Percentiles rank a stretch among this genome's conserved stretches.
Evolutionary conservation across 495 filamentous ascomycete genomes (phyloP).

Genomic region (Xylaria acuta): DNA sequence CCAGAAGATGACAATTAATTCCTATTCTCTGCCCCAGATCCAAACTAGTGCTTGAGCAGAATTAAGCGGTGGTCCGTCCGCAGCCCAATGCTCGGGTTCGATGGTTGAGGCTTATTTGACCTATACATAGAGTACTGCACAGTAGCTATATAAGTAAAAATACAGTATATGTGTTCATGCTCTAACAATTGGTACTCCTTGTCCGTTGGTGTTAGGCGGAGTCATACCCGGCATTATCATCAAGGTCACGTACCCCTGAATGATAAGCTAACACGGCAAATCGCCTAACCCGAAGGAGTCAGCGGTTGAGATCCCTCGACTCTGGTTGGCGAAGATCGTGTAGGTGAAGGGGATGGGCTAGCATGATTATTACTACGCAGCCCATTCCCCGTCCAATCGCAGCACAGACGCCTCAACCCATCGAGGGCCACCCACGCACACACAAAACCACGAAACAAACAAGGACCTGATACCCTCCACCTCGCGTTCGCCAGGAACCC

Average conservation of each 20-base stretch:
- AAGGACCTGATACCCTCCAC: conserved; percentile 1
- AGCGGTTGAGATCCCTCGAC: conserved; percentile 16
- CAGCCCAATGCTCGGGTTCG: not conserved
- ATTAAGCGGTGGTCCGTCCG: conserved; percentile 1
- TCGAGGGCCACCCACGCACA: not conserved
- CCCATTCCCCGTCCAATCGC: conserved; percentile 17
- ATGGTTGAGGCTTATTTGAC: conserved; percentile 3
- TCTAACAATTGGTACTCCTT: conserved; percentile 5
- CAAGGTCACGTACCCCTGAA: conserved; percentile 6
- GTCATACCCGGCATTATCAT: not conserved
- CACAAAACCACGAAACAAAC: conserved; percentile 19
- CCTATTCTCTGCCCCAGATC: not conserved
- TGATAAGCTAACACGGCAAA: conserved; percentile 13
- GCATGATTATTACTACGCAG: conserved; percentile 25
- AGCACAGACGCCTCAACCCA: conserved; percentile 14
- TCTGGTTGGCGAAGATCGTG: conserved; percentile 21
- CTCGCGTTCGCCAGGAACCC: conserved; percentile 5
- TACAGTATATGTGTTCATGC: not conserved
- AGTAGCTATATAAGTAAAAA: not conserved
- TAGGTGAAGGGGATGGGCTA: conserved; percentile 17
- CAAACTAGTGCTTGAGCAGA: not conserved
- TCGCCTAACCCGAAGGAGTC: conserved; percentile 24
- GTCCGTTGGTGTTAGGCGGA: not conserved
- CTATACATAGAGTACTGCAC: not conserved
- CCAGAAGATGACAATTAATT: conserved; percentile 17